Percentiles rank a stretch among this genome's conserved stretches.
phyloP scores from a whole-genome alignment of 2,329 filamentous ascomycete species.

The Aureobasidium sp. region DNA sequence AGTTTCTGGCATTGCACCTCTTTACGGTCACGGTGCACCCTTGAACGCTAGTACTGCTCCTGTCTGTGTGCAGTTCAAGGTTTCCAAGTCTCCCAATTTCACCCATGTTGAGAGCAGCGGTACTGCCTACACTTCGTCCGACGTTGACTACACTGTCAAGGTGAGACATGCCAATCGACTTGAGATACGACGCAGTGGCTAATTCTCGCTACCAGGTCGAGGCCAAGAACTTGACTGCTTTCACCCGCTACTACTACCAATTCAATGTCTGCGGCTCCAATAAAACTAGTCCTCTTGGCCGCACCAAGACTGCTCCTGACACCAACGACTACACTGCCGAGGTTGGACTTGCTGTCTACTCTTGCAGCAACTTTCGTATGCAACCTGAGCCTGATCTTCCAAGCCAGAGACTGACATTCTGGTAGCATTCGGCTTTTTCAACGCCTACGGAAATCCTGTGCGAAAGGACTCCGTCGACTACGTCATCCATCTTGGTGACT shows the following conservation, averaged over 20 bases:
- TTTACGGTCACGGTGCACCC: slow-evolving; percentile 47
- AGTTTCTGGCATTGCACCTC: slow-evolving; percentile 49
- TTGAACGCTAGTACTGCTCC: slow-evolving; percentile 48
- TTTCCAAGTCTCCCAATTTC: slow-evolving; percentile 46
- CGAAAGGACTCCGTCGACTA: slow-evolving; percentile 43
- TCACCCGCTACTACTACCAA: slow-evolving; percentile 63
- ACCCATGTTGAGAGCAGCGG: slow-evolving; percentile 48
- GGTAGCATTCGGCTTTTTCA: slow-evolving; percentile 42
- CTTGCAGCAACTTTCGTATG: slow-evolving; percentile 61
- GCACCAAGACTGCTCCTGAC: slow-evolving; percentile 62
- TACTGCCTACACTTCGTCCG: slow-evolving; percentile 60
- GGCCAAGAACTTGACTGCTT: slow-evolving; percentile 54
- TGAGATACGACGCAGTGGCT: neutral
- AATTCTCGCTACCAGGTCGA: slow-evolving; percentile 47
- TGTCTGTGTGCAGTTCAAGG: slow-evolving; percentile 61
- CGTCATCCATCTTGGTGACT: slow-evolving; percentile 45
- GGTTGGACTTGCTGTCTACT: slow-evolving; percentile 62
- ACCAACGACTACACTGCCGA: slow-evolving; percentile 49
- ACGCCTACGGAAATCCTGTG: slow-evolving; percentile 31
- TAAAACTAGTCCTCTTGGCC: slow-evolving; percentile 55
- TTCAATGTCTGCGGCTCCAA: slow-evolving; percentile 61
- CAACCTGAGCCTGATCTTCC: neutral
- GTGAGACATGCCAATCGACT: slow-evolving; percentile 28
- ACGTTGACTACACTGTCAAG: slow-evolving; percentile 71
- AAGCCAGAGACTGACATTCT: neutral